These are phyloP conservation scores for Penicillium italicum DNA, from an alignment of 2,329 filamentous ascomycete species.

Conservation along the genomic window DNA sequence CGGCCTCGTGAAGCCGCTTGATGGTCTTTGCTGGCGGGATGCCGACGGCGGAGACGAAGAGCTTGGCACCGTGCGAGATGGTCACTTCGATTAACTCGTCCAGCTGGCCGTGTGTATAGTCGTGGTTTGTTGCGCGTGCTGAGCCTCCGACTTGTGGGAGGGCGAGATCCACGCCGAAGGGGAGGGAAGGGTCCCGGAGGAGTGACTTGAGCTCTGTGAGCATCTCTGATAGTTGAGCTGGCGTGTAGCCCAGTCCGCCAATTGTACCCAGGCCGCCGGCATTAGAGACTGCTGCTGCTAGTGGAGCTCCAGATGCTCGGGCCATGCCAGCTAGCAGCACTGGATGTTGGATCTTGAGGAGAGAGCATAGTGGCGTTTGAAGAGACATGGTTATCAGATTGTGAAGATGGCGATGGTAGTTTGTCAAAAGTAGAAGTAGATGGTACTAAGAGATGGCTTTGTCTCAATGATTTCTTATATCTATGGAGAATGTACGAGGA, in stretches of 20 bases:
- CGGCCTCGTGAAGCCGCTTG: constrained; percentile 70
- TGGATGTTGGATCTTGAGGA: constrained; percentile 81
- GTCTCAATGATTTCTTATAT: not conserved
- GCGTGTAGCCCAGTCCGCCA: constrained; percentile 64
- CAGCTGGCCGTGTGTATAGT: constrained; percentile 86
- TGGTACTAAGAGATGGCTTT: not conserved
- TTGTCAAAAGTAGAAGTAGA: not conserved
- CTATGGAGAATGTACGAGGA: no score
- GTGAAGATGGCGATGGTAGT: not conserved
- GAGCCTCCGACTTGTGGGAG: constrained; percentile 81
- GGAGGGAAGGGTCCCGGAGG: constrained; percentile 63
- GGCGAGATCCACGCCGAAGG: constrained; percentile 88
- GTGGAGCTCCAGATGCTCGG: constrained; percentile 69
- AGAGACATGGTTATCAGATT: constrained; percentile 48
- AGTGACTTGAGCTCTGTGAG: constrained; percentile 80
- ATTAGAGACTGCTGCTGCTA: constrained; percentile 84
- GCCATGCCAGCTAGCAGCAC: constrained; percentile 95
- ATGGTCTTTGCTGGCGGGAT: constrained; percentile 74
- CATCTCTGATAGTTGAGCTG: constrained; percentile 71
- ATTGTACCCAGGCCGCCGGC: constrained; percentile 73
- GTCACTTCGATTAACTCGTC: constrained; percentile 84
- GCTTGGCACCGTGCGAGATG: constrained; percentile 73
- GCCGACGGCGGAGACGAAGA: constrained; percentile 87
- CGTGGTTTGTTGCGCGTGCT: constrained; percentile 88
- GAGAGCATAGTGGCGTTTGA: constrained; percentile 70